phyloP scores from a whole-genome alignment of 805 yeast species.

The Candida endomychidarum region DNA sequence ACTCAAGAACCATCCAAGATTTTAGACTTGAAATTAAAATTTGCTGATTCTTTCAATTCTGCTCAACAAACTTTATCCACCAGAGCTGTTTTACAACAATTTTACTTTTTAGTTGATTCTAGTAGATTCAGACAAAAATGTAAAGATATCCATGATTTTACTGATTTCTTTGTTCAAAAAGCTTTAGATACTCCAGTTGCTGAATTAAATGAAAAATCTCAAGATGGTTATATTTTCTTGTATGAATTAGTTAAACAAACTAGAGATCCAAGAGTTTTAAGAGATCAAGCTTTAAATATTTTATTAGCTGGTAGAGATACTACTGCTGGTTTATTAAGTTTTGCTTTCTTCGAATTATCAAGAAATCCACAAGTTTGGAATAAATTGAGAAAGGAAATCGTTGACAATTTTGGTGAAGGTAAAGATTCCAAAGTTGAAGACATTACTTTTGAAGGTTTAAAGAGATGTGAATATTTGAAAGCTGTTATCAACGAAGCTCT shows the following conservation, averaged over 20 bases:
- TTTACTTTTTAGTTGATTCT: slow-evolving; percentile 26
- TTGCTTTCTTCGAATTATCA: slow-evolving; percentile 34
- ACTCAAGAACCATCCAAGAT: slow-evolving; percentile 17
- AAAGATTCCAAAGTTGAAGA: slow-evolving; percentile 26
- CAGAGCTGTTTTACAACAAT: slow-evolving; percentile 24
- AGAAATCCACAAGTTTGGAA: slow-evolving; percentile 32
- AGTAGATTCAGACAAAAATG: slow-evolving; percentile 23
- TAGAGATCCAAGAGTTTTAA: slow-evolving; percentile 33
- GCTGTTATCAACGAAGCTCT: slow-evolving; percentile 36
- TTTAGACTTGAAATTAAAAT: slow-evolving; percentile 32
- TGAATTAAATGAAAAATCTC: slow-evolving; percentile 26
- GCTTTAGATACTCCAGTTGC: slow-evolving; percentile 26
- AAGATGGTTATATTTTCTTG: slow-evolving; percentile 34
- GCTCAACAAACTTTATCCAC: slow-evolving; percentile 32
- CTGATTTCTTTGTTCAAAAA: slow-evolving; percentile 30
- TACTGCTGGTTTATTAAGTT: slow-evolving; percentile 40
- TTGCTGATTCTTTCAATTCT: slow-evolving; percentile 35
- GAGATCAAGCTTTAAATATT: slow-evolving; percentile 41
- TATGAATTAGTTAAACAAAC: slow-evolving; percentile 41
- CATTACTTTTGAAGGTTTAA: slow-evolving; percentile 38
- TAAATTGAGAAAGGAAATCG: slow-evolving; percentile 31
- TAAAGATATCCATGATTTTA: slow-evolving; percentile 27
- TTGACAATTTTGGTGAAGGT: slow-evolving; percentile 32
- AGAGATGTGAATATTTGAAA: slow-evolving; percentile 39
- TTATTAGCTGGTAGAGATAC: slow-evolving; percentile 45